phyloP scores from a whole-genome alignment of 2,329 filamentous ascomycete species.

The Thelonectria olida region DNA sequence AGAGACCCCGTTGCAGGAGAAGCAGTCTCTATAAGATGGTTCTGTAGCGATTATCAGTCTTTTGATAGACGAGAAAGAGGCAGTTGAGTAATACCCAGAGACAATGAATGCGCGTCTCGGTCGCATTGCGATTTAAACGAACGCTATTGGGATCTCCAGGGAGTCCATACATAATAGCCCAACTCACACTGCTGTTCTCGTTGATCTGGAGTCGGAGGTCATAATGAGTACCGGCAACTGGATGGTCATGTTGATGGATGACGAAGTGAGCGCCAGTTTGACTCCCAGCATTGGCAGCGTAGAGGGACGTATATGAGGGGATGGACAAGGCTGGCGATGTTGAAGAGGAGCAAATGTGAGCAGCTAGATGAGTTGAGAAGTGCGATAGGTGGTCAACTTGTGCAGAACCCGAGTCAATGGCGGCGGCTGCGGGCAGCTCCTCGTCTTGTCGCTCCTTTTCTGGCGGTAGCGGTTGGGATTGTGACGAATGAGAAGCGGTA shows the following conservation, averaged over 20 bases:
- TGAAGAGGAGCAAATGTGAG: slow-evolving; percentile 36
- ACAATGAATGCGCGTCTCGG: slow-evolving; percentile 69
- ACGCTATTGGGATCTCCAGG: slow-evolving; percentile 66
- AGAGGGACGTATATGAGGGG: slow-evolving; percentile 48
- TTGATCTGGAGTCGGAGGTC: slow-evolving; percentile 78
- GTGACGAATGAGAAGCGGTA: slow-evolving; percentile 18
- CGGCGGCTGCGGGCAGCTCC: slow-evolving; percentile 41
- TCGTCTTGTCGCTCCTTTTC: too few relatives aligned
- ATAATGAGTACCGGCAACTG: slow-evolving; percentile 73
- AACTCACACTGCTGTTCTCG: slow-evolving; percentile 70
- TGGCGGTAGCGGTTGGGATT: slow-evolving; percentile 15
- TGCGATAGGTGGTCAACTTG: slow-evolving; percentile 51
- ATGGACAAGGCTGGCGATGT: slow-evolving; percentile 46
- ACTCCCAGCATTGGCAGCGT: slow-evolving; percentile 44
- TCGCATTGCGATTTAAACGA: slow-evolving; percentile 66
- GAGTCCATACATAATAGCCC: slow-evolving; percentile 70
- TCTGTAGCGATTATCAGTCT: slow-evolving; percentile 47
- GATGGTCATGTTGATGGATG: slow-evolving; percentile 79
- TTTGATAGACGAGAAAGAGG: background rate
- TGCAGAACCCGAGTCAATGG: slow-evolving; percentile 52
- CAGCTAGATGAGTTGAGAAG: slow-evolving; percentile 48
- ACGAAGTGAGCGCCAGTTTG: slow-evolving; percentile 66
- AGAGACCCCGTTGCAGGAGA: slow-evolving; percentile 64
- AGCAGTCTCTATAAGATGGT: slow-evolving; percentile 68
- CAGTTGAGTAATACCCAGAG: slow-evolving; percentile 56